These are phyloP conservation scores for Penicillium paneum DNA, from an alignment of 2,329 filamentous ascomycete species.

Conservation along the genomic window DNA sequence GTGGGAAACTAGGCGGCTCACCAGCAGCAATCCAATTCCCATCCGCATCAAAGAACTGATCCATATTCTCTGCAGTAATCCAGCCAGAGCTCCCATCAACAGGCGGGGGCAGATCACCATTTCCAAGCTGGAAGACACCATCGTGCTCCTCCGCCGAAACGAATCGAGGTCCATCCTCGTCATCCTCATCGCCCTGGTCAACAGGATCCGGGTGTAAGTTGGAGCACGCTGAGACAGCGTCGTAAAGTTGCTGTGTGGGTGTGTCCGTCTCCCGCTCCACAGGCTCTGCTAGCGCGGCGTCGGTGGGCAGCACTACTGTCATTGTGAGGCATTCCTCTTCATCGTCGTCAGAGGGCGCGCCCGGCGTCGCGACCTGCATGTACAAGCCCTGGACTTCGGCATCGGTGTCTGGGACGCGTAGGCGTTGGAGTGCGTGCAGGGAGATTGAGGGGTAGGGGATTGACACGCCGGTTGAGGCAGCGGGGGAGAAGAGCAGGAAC, in stretches of 20 bases:
- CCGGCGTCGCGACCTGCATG: slow-evolving; percentile 45
- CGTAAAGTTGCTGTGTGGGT: slow-evolving; percentile 42
- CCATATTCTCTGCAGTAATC: slow-evolving; percentile 85
- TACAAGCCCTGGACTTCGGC: slow-evolving; percentile 45
- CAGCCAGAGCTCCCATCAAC: slow-evolving; percentile 50
- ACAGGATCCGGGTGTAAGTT: slow-evolving; percentile 49
- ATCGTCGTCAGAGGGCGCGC: slow-evolving; percentile 31
- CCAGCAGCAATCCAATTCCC: slow-evolving; percentile 69
- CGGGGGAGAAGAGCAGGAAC: slow-evolving; percentile 42
- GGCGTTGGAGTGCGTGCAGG: slow-evolving; percentile 48
- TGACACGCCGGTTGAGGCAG: slow-evolving; percentile 38
- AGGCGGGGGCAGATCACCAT: slow-evolving; percentile 45
- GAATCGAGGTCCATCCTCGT: slow-evolving; percentile 19
- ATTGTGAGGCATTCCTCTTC: slow-evolving; percentile 44
- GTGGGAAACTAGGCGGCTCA: slow-evolving; percentile 37
- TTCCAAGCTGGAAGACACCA: slow-evolving; percentile 37
- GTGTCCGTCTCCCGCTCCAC: slow-evolving; percentile 30
- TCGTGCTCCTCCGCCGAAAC: slow-evolving; percentile 18
- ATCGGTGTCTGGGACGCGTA: slow-evolving; percentile 33
- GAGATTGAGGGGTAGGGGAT: slow-evolving; percentile 50
- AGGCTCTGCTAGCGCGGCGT: slow-evolving; percentile 21
- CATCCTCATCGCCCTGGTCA: slow-evolving; percentile 36
- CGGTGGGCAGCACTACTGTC: slow-evolving; percentile 41
- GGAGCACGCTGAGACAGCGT: slow-evolving; percentile 47
- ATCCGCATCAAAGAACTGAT: slow-evolving; percentile 75